phyloP scores from a whole-genome alignment of 805 yeast species.

The Candida hungchunana region DNA sequence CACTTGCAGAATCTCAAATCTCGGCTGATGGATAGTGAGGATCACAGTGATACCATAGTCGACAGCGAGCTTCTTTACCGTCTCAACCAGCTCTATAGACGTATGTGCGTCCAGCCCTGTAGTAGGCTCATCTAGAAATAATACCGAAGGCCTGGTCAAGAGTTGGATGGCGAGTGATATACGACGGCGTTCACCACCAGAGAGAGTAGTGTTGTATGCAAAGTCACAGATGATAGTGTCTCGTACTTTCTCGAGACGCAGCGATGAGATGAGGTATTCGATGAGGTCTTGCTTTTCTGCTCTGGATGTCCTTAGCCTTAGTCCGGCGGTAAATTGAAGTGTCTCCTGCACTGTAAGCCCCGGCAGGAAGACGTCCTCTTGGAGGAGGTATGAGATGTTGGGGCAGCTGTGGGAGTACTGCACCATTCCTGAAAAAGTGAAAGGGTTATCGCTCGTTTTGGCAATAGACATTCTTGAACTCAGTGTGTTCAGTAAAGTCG shows the following conservation, averaged over 20 bases:
- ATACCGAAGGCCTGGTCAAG: slow-evolving; percentile 67
- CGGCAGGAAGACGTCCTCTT: slow-evolving; percentile 69
- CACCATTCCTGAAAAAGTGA: slow-evolving; percentile 41
- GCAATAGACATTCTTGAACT: slow-evolving; percentile 39
- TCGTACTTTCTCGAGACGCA: slow-evolving; percentile 63
- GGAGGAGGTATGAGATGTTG: slow-evolving; percentile 58
- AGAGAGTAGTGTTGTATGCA: slow-evolving; percentile 45
- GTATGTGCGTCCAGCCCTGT: slow-evolving; percentile 82
- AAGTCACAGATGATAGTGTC: slow-evolving; percentile 43
- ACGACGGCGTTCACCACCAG: slow-evolving; percentile 84
- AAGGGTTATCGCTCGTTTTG: slow-evolving; percentile 19
- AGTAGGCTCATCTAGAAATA: slow-evolving; percentile 85
- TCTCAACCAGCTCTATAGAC: slow-evolving; percentile 58
- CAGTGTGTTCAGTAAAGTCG: slow-evolving; percentile 67
- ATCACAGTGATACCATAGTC: slow-evolving; percentile 65
- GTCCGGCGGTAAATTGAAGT: slow-evolving; percentile 62
- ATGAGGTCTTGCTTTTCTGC: slow-evolving; percentile 47
- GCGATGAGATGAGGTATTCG: slow-evolving; percentile 53
- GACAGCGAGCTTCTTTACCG: slow-evolving; percentile 53
- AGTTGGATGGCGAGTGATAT: slow-evolving; percentile 75
- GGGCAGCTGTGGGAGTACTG: slow-evolving; percentile 28
- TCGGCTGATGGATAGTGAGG: slow-evolving; percentile 79
- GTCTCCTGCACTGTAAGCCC: slow-evolving; percentile 72
- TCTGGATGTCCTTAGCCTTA: slow-evolving; percentile 46
- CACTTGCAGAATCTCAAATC: slow-evolving; percentile 66